A percentile compares a stretch with the other conserved stretches of the same genome.
Evolutionary conservation across 257 asterid species (phyloP).

Genomic region (Linderniella brevidens): DNA sequence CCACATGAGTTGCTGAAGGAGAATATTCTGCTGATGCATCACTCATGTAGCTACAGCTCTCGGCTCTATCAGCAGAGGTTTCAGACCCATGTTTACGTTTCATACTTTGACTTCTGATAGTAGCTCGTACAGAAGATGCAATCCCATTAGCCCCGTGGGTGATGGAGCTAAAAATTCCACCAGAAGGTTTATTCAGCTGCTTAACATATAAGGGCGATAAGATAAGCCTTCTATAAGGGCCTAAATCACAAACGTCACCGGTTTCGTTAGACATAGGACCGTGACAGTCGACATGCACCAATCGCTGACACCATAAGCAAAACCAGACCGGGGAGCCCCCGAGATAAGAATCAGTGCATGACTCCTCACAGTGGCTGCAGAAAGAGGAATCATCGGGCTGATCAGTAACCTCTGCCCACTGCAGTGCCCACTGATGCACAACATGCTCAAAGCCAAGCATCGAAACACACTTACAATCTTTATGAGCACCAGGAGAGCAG

Average conservation of each 20-base stretch:
- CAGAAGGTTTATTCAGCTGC: conserved; percentile 38
- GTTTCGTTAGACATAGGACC: conserved; percentile 64
- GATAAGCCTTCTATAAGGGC: conserved; percentile 73
- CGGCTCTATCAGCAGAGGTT: conserved; percentile 32
- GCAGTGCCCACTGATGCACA: conserved; percentile 93
- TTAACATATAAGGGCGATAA: conserved; percentile 78
- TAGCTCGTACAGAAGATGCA: conserved; percentile 95
- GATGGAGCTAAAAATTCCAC: conserved; percentile 75
- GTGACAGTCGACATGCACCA: conserved; percentile 96
- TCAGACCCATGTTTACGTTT: conserved; percentile 53
- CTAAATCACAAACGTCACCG: conserved; percentile 87
- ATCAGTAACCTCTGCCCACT: conserved; percentile 85
- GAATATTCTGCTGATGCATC: conserved; percentile 38
- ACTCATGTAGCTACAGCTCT: conserved; percentile 30
- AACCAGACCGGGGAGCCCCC: conserved; percentile 99
- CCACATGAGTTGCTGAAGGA: conserved; percentile 24
- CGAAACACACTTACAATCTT: conserved; percentile 81
- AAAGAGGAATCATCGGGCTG: conserved; percentile 83
- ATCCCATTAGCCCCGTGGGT: conserved; percentile 98
- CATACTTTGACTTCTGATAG: conserved; percentile 67
- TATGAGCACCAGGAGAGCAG: conserved; percentile 66
- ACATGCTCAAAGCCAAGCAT: conserved; percentile 61
- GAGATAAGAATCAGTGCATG: conserved; percentile 79
- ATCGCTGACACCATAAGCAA: conserved; percentile 96
- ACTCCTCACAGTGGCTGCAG: conserved; percentile 97